These are phyloP conservation scores for Cyclotella choctawhatcheeana DNA, from an alignment of 108 stramenopile species.

Conservation along the genomic window DNA sequence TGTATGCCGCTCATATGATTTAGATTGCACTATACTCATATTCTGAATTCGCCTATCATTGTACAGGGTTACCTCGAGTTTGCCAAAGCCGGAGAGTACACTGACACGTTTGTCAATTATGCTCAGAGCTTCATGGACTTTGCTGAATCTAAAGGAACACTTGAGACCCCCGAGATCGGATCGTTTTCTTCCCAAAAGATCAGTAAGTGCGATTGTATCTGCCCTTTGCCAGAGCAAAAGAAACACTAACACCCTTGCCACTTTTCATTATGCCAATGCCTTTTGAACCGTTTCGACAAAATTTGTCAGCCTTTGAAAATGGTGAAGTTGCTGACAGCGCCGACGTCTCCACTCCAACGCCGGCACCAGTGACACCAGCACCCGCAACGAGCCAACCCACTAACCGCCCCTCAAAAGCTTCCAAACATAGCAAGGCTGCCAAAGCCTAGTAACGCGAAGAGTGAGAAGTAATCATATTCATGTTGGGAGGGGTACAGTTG, in stretches of 20 bases:
- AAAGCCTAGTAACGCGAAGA: neutral
- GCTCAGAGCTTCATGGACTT: constrained; percentile 58
- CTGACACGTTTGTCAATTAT: constrained; percentile 34
- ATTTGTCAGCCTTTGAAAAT: neutral
- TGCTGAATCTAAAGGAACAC: constrained; percentile 4
- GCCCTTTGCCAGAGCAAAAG: neutral
- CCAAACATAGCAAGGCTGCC: neutral
- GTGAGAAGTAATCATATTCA: neutral
- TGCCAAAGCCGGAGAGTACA: constrained; percentile 37
- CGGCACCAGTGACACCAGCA: neutral
- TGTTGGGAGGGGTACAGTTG: too few species aligned
- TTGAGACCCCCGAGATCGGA: constrained; percentile 7
- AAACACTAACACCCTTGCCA: neutral
- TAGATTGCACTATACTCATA: neutral
- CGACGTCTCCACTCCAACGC: neutral
- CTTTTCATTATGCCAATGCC: neutral
- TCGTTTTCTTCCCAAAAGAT: constrained; percentile 22
- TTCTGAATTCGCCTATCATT: neutral
- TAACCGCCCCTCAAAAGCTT: neutral
- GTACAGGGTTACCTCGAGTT: constrained; percentile 49
- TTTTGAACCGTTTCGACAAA: neutral
- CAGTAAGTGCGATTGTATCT: neutral
- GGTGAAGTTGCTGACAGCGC: constrained; percentile 3
- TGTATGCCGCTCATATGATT: constrained; percentile 5
- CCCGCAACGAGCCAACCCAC: neutral